Conservation (phyloP, 2,329 filamentous ascomycete species). For the Sclerotinia sclerotiorum region DNA sequence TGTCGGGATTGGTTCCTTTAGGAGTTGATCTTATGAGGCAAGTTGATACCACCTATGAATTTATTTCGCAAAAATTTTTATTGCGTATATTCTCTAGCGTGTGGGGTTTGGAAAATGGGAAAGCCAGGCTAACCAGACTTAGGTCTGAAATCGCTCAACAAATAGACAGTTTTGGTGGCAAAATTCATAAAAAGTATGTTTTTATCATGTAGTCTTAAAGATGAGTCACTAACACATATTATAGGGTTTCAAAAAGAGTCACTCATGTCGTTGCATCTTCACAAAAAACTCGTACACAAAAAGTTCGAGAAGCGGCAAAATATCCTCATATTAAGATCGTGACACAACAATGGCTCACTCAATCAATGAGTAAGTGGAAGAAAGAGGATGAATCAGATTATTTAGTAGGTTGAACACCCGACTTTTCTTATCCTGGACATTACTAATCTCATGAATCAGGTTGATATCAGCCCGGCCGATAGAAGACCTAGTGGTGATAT, state of each 20-base stretch:
- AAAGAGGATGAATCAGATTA: constrained; percentile 70
- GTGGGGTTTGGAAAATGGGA: not conserved
- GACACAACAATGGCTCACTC: constrained; percentile 83
- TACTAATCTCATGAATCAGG: constrained; percentile 36
- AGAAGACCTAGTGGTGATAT: constrained; percentile 42
- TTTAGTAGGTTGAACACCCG: constrained; percentile 31
- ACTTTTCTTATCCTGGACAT: not conserved
- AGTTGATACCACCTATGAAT: constrained; percentile 14
- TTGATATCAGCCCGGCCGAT: constrained; percentile 72
- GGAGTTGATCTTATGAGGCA: constrained; percentile 70
- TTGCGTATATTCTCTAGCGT: constrained; percentile 29
- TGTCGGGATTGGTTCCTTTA: constrained; percentile 86
- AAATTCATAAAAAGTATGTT: constrained; percentile 48
- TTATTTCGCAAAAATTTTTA: constrained; percentile 4
- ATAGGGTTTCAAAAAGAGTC: constrained; percentile 58
- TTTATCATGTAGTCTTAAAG: not conserved
- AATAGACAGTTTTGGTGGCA: constrained; percentile 80
- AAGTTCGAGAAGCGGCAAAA: constrained; percentile 82
- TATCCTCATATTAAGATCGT: constrained; percentile 86
- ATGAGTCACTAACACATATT: constrained; percentile 23
- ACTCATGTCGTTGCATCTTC: constrained; percentile 75
- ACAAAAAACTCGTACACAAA: constrained; percentile 76
- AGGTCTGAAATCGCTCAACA: constrained; percentile 85
- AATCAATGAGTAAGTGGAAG: constrained; percentile 81
- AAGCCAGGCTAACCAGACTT: constrained; percentile 17